These are phyloP conservation scores for Orbilia ellipsospora DNA, from an alignment of 2,329 filamentous ascomycete genomes.

Conservation along the genomic window DNA sequence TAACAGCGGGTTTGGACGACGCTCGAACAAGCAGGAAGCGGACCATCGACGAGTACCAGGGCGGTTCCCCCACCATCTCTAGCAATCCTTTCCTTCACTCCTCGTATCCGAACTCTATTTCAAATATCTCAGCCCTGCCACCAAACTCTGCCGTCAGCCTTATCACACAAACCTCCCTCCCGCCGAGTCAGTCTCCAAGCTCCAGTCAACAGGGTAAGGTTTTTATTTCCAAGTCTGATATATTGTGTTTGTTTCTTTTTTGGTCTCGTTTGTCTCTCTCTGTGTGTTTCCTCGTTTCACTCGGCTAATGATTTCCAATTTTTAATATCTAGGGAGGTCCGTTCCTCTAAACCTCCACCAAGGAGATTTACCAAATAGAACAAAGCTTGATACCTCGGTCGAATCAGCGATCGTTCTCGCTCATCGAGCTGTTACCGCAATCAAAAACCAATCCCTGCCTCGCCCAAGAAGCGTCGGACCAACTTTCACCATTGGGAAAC, in stretches of 20 bases:
- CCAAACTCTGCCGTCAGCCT: conserved; percentile 10
- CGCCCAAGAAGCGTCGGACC: conserved; percentile 32
- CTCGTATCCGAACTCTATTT: conserved; percentile 18
- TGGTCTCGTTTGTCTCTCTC: too few relatives aligned
- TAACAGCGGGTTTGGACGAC: conserved; percentile 4
- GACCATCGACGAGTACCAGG: conserved; percentile 38
- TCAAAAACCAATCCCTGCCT: conserved; percentile 36
- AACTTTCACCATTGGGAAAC: conserved; percentile 43
- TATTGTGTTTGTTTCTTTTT: too few relatives aligned
- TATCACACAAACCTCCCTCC: conserved; percentile 7
- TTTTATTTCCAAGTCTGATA: too few relatives aligned
- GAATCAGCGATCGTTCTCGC: conserved; percentile 50
- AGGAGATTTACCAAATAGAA: conserved; percentile 9
- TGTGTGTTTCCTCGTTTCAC: too few relatives aligned
- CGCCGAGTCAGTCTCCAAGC: neutral
- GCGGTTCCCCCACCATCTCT: conserved; percentile 18
- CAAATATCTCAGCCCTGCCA: conserved; percentile 8
- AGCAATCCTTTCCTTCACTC: conserved; percentile 22
- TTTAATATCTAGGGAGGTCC: conserved; percentile 13
- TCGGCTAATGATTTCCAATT: neutral
- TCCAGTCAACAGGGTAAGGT: too few relatives aligned
- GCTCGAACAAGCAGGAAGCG: conserved; percentile 34
- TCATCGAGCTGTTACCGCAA: conserved; percentile 45
- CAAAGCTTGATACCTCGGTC: conserved; percentile 28
- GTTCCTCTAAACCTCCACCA: conserved; percentile 22